phyloP scores from a whole-genome alignment of 495 filamentous ascomycete genomes.

The Friedmanniomyces simplex region DNA sequence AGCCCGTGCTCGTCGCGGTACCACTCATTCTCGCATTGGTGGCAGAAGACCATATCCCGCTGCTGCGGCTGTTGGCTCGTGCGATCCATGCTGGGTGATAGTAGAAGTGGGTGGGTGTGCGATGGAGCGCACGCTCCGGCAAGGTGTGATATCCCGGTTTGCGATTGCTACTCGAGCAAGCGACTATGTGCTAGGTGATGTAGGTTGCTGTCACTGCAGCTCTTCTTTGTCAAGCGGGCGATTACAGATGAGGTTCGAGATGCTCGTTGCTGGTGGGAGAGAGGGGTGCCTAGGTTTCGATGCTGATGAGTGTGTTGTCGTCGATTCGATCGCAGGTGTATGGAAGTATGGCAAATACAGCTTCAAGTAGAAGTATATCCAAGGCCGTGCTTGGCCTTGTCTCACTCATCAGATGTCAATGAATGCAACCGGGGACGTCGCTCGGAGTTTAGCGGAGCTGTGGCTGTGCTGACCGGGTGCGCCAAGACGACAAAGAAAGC shows the following conservation, averaged over 20 bases:
- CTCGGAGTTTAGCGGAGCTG: too few relatives aligned
- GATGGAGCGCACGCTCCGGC: background rate
- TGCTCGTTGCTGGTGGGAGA: background rate
- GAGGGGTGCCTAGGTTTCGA: background rate
- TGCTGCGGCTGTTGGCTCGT: conserved; percentile 3
- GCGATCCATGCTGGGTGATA: background rate
- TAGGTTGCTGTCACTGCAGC: background rate
- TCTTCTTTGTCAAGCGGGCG: background rate
- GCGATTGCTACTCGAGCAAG: background rate
- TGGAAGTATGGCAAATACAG: too few relatives aligned
- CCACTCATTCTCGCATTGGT: conserved; percentile 72
- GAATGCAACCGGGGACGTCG: too few relatives aligned
- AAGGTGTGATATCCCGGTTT: background rate
- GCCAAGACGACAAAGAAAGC: too few relatives aligned
- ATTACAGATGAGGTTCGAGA: background rate
- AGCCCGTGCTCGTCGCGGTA: conserved; percentile 55
- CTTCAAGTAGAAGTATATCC: too few relatives aligned
- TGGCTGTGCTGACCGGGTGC: too few relatives aligned
- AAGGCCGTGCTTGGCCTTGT: too few relatives aligned
- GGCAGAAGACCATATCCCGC: conserved; percentile 70
- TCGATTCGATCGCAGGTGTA: too few relatives aligned
- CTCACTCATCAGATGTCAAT: too few relatives aligned
- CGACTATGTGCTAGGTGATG: background rate
- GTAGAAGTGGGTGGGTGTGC: background rate
- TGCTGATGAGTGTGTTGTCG: too few relatives aligned